These are phyloP conservation scores for Lathyrus sativus DNA, from an alignment of 306 rosid species.

Conservation along the genomic window DNA sequence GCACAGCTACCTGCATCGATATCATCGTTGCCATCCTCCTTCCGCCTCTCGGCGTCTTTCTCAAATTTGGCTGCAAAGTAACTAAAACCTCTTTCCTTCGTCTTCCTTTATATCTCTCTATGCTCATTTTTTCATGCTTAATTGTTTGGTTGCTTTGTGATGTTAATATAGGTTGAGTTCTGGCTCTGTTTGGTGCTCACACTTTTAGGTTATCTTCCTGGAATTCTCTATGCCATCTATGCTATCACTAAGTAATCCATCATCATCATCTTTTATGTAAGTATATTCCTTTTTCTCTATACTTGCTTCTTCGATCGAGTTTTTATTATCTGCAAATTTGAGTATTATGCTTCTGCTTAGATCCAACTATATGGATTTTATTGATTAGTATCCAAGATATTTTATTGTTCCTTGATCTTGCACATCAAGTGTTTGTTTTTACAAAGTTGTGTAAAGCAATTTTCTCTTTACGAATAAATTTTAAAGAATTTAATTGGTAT, in stretches of 20 bases:
- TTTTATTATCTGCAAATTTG: no score
- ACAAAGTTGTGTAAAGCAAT: no score
- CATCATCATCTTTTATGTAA: not conserved
- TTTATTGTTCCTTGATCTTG: not conserved
- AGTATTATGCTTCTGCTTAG: not conserved
- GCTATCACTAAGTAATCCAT: slow-evolving; percentile 62
- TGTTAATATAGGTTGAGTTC: slow-evolving; percentile 58
- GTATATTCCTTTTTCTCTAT: not conserved
- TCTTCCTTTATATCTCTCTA: not conserved
- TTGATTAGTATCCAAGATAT: not conserved
- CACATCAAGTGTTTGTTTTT: not conserved
- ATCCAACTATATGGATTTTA: not conserved
- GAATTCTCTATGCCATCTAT: slow-evolving; percentile 73
- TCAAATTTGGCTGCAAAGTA: slow-evolving; percentile 78
- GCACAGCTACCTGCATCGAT: slow-evolving; percentile 63
- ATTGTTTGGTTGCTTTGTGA: not conserved
- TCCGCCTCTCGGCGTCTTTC: slow-evolving; percentile 93
- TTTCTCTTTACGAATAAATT: no score
- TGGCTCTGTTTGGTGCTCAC: slow-evolving; percentile 87
- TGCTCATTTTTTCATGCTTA: not conserved
- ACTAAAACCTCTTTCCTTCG: not conserved
- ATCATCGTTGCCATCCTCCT: slow-evolving; percentile 73
- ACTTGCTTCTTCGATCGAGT: no score
- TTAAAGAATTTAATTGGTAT: no score
- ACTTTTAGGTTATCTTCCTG: slow-evolving; percentile 67